phyloP scores from a whole-genome alignment of 2,329 filamentous ascomycete species.

The Epichloe amarillans region DNA sequence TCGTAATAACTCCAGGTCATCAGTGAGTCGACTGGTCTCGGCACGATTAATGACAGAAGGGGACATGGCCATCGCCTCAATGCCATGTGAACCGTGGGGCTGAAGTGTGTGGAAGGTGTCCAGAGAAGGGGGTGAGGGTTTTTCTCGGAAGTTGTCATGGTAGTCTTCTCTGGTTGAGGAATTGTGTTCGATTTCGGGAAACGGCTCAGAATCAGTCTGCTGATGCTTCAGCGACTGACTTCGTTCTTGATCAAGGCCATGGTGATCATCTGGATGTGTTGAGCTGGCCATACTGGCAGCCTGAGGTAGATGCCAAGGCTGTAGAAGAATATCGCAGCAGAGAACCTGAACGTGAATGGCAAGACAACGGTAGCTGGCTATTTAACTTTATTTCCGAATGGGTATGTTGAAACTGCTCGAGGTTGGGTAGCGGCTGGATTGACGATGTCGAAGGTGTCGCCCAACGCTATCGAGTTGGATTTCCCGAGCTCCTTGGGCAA shows the following conservation, averaged over 20 bases:
- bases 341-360: neutral
- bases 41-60: slow-evolving; percentile 17
- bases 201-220: neutral
- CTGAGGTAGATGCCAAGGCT: neutral
- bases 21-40: slow-evolving; percentile 27
- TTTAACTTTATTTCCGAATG: neutral
- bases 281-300: slow-evolving; percentile 5
- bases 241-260: slow-evolving; percentile 2
- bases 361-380: neutral
- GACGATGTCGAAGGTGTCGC: too few relatives aligned
- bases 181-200: neutral
- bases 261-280: neutral
- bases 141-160: slow-evolving; percentile 12
- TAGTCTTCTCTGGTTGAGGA: neutral
- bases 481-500: neutral
- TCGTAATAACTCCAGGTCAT: slow-evolving; percentile 36
- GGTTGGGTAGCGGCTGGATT: neutral
- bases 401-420: neutral
- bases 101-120: slow-evolving; percentile 19
- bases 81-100: slow-evolving; percentile 11
- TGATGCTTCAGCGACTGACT: neutral
- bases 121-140: slow-evolving; percentile 14
- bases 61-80: slow-evolving; percentile 10
- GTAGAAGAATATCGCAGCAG: neutral
- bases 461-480: too few relatives aligned